Percentiles rank a stretch among this genome's conserved stretches.
Evolutionary conservation across 164 flowering plant genomes (phyloP).

Genomic region (Stephania japonica): DNA sequence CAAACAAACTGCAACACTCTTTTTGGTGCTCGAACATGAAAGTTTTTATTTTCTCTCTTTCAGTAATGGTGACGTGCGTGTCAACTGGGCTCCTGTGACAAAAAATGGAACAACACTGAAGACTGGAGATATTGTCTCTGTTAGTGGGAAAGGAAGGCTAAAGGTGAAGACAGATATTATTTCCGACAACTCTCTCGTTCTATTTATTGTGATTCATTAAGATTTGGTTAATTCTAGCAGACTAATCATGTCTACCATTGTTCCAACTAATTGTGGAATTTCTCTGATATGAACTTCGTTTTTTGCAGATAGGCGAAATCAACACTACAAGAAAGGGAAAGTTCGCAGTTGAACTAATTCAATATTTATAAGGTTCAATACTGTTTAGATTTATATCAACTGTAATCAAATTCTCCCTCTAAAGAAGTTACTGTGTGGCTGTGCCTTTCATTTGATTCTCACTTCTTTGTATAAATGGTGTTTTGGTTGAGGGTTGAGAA

Average conservation of each 20-base stretch:
- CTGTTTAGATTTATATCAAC: neutral
- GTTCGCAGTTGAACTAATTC: constrained; percentile 75
- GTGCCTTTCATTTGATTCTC: neutral
- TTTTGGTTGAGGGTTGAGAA: neutral
- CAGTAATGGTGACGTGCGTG: constrained; percentile 78
- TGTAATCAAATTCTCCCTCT: neutral
- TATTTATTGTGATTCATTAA: neutral
- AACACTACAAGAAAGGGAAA: constrained; percentile 73
- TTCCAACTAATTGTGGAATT: neutral
- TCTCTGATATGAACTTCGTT: neutral
- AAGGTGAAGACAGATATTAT: constrained; percentile 38
- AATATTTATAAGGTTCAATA: constrained; percentile 35
- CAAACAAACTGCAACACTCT: neutral
- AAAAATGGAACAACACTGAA: constrained; percentile 70
- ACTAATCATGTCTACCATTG: neutral
- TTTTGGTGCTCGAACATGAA: neutral
- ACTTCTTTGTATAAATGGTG: neutral
- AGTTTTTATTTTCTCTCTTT: constrained; percentile 3
- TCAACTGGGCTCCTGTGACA: constrained; percentile 70
- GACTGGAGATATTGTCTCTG: constrained; percentile 79
- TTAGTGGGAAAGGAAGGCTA: constrained; percentile 81
- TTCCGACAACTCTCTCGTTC: neutral
- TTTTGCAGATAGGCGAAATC: constrained; percentile 78
- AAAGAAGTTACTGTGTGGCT: neutral
- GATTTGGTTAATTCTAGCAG: neutral